phyloP scores from a whole-genome alignment of 2,329 filamentous ascomycete genomes.

The Ophiobolus disseminans region DNA sequence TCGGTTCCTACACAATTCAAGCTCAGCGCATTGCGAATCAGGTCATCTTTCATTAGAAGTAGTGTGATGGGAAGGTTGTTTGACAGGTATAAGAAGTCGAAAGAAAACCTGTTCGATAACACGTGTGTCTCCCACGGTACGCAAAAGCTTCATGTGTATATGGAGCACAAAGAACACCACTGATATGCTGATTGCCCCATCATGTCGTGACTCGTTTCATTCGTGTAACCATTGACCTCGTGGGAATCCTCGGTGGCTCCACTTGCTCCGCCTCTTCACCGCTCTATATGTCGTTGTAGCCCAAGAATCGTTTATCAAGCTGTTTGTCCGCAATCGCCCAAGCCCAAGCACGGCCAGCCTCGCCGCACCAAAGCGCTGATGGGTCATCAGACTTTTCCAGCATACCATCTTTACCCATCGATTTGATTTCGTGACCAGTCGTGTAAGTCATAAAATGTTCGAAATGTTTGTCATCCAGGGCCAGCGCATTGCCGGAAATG shows the following conservation, averaged over 20 bases:
- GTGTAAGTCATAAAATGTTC: slow-evolving; percentile 67
- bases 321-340: slow-evolving; percentile 56
- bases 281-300: slow-evolving; percentile 58
- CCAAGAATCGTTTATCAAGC: slow-evolving; percentile 56
- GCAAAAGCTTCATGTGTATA: slow-evolving; percentile 7
- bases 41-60: no score
- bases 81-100: background rate
- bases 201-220: slow-evolving; percentile 21
- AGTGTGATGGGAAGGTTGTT: no score
- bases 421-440: slow-evolving; percentile 63
- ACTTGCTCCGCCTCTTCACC: background rate
- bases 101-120: background rate
- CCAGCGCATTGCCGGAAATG: slow-evolving; percentile 69
- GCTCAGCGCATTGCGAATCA: no score
- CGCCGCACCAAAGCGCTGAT: slow-evolving; percentile 59
- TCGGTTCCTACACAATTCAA: no score
- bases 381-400: slow-evolving; percentile 60
- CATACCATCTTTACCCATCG: slow-evolving; percentile 60
- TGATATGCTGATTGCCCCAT: slow-evolving; percentile 3
- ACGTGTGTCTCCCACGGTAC: slow-evolving; percentile 2
- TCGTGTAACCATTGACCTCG: slow-evolving; percentile 31
- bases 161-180: slow-evolving; percentile 1
- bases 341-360: slow-evolving; percentile 58
- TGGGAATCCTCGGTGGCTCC: slow-evolving; percentile 4
- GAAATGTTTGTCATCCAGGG: slow-evolving; percentile 56